phyloP scores from a whole-genome alignment of 2,329 filamentous ascomycete genomes.

The Verticillium longisporum region DNA sequence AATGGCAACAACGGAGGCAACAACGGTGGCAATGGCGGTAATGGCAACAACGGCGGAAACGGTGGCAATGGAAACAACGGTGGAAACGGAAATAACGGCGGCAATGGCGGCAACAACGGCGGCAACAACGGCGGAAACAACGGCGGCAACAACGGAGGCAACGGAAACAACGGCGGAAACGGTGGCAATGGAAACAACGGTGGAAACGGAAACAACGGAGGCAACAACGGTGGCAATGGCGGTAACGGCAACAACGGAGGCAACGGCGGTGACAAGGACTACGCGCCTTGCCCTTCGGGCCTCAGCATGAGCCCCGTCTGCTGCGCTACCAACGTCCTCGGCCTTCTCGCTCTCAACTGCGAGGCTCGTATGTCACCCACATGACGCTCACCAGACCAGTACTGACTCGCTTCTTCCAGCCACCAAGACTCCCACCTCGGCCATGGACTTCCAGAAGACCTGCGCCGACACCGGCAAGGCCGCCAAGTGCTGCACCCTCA shows the following conservation, averaged over 20 bases:
- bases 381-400: not conserved
- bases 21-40: no score
- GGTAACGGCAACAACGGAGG: no score
- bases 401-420: slow-evolving; percentile 13
- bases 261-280: not conserved
- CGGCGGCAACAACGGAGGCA: not conserved
- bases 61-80: no score
- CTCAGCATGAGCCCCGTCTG: slow-evolving; percentile 42
- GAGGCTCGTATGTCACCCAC: slow-evolving; percentile 21
- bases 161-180: no score
- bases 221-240: no score
- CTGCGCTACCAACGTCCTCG: slow-evolving; percentile 56
- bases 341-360: slow-evolving; percentile 51
- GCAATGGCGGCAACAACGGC: no score
- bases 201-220: no score
- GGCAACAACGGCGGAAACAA: not conserved
- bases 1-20: no score
- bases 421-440: slow-evolving; percentile 23
- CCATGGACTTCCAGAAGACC: slow-evolving; percentile 34
- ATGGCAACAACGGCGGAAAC: not conserved
- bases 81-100: no score
- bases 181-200: no score
- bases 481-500: slow-evolving; percentile 50
- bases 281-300: slow-evolving; percentile 32
- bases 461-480: slow-evolving; percentile 44